A percentile compares a stretch with the other conserved stretches of the same genome.
phyloP scores from a whole-genome alignment of 1,284 basidiomycete species.

The Tylopilus sp. region DNA sequence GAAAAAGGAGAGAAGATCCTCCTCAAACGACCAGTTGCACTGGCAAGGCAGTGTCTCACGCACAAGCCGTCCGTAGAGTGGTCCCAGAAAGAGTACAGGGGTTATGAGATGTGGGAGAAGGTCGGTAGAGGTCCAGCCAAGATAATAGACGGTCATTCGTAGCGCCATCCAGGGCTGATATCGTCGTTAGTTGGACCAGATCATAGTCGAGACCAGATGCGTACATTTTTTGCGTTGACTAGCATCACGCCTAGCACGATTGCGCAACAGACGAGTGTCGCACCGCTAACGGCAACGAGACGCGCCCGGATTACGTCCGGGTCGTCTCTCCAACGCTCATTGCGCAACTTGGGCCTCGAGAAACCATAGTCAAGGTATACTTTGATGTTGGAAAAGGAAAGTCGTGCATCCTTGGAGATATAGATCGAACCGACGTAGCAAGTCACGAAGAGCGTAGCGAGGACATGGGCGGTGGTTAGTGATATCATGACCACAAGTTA shows the following conservation, averaged over 20 bases:
- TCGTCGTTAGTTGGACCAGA: slow-evolving; percentile 13
- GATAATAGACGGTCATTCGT: slow-evolving; percentile 15
- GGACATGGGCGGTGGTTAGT: slow-evolving; percentile 39
- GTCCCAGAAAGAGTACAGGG: slow-evolving; percentile 80
- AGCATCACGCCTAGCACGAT: slow-evolving; percentile 42
- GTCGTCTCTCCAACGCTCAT: slow-evolving; percentile 65
- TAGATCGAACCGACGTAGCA: slow-evolving; percentile 67
- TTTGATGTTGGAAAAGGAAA: slow-evolving; percentile 41
- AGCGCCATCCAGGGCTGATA: slow-evolving; percentile 17
- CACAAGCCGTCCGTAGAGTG: slow-evolving; percentile 67
- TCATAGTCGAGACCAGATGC: slow-evolving; percentile 11
- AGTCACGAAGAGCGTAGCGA: slow-evolving; percentile 47
- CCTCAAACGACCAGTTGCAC: slow-evolving; percentile 44
- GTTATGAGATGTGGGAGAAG: slow-evolving; percentile 65
- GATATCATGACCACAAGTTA: slow-evolving; percentile 25
- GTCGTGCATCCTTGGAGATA: slow-evolving; percentile 51
- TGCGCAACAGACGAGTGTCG: slow-evolving; percentile 51
- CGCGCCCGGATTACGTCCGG: slow-evolving; percentile 70
- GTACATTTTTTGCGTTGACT: slow-evolving; percentile 30
- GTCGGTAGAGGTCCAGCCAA: slow-evolving; percentile 23
- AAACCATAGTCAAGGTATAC: slow-evolving; percentile 27
- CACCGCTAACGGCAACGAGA: slow-evolving; percentile 53
- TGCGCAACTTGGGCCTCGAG: slow-evolving; percentile 28
- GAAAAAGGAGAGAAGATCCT: slow-evolving; percentile 42
- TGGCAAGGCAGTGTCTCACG: slow-evolving; percentile 61